Percentiles rank a stretch among this genome's conserved stretches.
Conservation (phyloP, 2,329 filamentous ascomycete genomes). For the Phaeophleospora eucalypticola region DNA sequence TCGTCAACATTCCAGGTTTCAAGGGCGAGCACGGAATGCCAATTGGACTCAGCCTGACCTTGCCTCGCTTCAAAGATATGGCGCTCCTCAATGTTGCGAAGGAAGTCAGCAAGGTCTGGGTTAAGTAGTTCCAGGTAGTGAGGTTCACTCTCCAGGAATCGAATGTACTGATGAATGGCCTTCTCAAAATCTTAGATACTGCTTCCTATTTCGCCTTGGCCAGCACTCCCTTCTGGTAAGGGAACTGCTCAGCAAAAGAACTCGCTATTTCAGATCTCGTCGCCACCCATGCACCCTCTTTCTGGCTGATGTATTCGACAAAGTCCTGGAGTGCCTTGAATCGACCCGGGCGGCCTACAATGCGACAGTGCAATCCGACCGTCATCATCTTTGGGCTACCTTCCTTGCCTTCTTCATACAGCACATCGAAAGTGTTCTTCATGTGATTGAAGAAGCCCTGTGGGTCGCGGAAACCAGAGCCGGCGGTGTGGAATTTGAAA, state of each 20-base stretch:
- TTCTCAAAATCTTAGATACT: too few relatives aligned
- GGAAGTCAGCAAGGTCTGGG: constrained; percentile 37
- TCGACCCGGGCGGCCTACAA: constrained; percentile 51
- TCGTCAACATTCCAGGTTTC: constrained; percentile 62
- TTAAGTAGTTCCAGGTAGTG: too few relatives aligned
- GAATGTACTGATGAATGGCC: too few relatives aligned
- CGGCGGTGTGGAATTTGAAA: constrained; percentile 43
- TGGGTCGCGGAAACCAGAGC: constrained; percentile 45
- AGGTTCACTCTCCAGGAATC: too few relatives aligned
- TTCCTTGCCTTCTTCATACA: constrained; percentile 50
- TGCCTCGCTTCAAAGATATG: constrained; percentile 44
- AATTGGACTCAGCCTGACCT: constrained; percentile 54
- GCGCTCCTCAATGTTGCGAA: constrained; percentile 41
- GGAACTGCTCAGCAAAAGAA: constrained; percentile 46
- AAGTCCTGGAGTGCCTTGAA: constrained; percentile 51
- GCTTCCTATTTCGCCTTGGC: constrained; percentile 17
- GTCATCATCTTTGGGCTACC: constrained; percentile 57
- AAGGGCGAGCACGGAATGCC: constrained; percentile 55
- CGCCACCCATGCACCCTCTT: constrained; percentile 54
- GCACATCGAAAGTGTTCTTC: constrained; percentile 52
- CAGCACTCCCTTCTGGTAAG: constrained; percentile 37
- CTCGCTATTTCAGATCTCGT: constrained; percentile 52
- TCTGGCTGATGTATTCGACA: constrained; percentile 50
- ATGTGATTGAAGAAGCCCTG: constrained; percentile 45
- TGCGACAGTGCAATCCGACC: constrained; percentile 51